Evolutionary conservation across 352 stramenopile species (phyloP), one percentile per base, ranked within the genome.

Genomic region (Globisporangium paroecandrum): DNA sequence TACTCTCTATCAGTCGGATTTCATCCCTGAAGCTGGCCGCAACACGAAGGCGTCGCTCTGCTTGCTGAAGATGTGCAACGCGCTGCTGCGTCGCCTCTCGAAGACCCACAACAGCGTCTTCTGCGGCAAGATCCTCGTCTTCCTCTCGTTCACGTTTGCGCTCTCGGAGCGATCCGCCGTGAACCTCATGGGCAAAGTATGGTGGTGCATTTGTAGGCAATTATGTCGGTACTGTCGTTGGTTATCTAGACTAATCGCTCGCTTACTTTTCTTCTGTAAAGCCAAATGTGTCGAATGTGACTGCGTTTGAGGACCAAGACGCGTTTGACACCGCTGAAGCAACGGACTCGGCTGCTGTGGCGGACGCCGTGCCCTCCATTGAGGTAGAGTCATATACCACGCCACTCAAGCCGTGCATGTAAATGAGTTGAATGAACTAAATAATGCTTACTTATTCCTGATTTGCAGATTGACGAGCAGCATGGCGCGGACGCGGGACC

Each of bases 71-170:
- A 88, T 96, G 74, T 96, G 86, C 75, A 96, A 96, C 64, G 81
- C 88, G 58, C 73, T 96, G 58, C 76, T 96, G 69, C 86, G 88
- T 4, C 85, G 88, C 27, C 69, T 94, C 57, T 96, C 88, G 32
- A 94, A 94, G 77, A 96, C 88, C 25, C 86, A 96, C 70, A 93
- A 96, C 72, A 96, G 83, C 61, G 86, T 96, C n/a, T 96, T 96
- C 53, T 96, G 88, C 55, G 88, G 88, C 51, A 89, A 89, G 68
- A 96, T 96, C 68, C 69, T 96, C 43, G 70, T 94, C 56, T 94
- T 96, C 68, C 77, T 96, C 68, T 93, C 88, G 49, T 96, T 90
- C 58, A 93, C 82, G 25, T 96, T 96, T 27, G 77, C 86, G 34
- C 74, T 96, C 9, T 94, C 86, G 32, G 88, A 96, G 71, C 85